Base-by-base conservation (phyloP, 768 basidiomycete genomes). In the Macrolepiota fuliginosa region DNA sequence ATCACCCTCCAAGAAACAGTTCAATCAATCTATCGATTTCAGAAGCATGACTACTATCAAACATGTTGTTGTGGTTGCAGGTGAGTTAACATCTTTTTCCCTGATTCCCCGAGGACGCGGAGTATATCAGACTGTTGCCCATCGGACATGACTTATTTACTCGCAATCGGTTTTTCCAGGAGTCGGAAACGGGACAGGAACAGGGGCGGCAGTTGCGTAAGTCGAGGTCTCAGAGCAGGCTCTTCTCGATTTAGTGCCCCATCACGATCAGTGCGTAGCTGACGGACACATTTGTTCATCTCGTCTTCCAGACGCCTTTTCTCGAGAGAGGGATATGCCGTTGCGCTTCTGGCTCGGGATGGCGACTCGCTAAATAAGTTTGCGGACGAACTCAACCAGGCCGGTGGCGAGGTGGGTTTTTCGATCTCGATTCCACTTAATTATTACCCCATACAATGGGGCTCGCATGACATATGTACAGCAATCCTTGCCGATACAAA, bases 261-360 rank as follows among this genome's bases (percentile, higher is more conserved):
- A 19, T 54, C 53, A 4, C 24, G 53, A 37, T 32, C 29, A 24
- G 13, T 11, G 24, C 37, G 6, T 19, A 11, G 13, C 53, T 39
- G 35, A 54, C 13, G 22, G 13, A 12, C 12, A 12, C 13, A 13
- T 25, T 49, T 54, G 5, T 39, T 12, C 24, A n/a, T 45, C 19
- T 45, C 42, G 5, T n/a, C n/a, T 45, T n/a, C 66, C 7, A 88
- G 87, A 15, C 86, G 84, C 29, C 64, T 83, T 15, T 88, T 89
- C 62, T 78, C 84, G 5, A 83, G 83, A 66, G 73, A 81, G 27
- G 89, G 89, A 1, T 91, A 89, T 69, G 82, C 78, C 39, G 80
- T 91, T 32, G 90, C 89, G 1, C 74, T 91, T 50, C 77, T 91
- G 36, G 86, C 88, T 12, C 78, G 88, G 53, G 81, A 84, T 13